Conservation (phyloP, 164 flowering plant species). For the Vitis labrusca region DNA sequence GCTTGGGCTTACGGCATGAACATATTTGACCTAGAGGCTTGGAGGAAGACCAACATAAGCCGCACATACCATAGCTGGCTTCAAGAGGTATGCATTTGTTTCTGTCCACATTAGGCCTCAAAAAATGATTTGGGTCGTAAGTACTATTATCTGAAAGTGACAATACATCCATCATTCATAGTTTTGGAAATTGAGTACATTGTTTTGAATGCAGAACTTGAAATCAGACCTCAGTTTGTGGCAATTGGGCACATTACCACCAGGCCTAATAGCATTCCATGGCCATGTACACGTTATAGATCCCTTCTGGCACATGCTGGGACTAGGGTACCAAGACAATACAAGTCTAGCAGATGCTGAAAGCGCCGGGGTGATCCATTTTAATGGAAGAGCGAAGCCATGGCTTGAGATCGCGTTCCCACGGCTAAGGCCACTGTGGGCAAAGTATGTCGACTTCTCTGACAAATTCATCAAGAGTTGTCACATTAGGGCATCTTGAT, state of each 20-base stretch:
- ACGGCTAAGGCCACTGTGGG: constrained; percentile 70
- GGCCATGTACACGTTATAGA: constrained; percentile 83
- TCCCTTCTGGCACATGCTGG: constrained; percentile 97
- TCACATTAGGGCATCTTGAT: constrained; percentile 55
- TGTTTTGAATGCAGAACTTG: constrained; percentile 64
- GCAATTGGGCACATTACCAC: constrained; percentile 96
- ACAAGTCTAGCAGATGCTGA: constrained; percentile 69
- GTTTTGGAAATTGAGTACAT: too few species aligned
- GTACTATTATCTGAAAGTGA: too few species aligned
- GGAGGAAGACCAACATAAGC: constrained; percentile 91
- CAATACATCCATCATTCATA: too few species aligned
- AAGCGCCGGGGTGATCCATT: constrained; percentile 88
- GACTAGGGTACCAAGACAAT: constrained; percentile 91
- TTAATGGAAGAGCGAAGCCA: constrained; percentile 94
- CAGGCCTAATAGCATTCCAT: constrained; percentile 91
- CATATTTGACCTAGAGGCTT: constrained; percentile 81
- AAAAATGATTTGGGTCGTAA: too few species aligned
- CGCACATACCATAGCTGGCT: constrained; percentile 80
- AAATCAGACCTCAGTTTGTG: constrained; percentile 90
- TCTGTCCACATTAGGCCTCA: background rate
- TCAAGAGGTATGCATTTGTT: constrained; percentile 45
- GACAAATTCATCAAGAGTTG: constrained; percentile 79
- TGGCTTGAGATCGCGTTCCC: constrained; percentile 96
- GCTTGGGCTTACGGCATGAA: constrained; percentile 99
- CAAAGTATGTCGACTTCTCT: constrained; percentile 75